A percentile compares a stretch with the other conserved stretches of the same genome.
phyloP scores from a whole-genome alignment of 192 early-diverging fungal genomes.

The Nowakowskiella sp. region DNA sequence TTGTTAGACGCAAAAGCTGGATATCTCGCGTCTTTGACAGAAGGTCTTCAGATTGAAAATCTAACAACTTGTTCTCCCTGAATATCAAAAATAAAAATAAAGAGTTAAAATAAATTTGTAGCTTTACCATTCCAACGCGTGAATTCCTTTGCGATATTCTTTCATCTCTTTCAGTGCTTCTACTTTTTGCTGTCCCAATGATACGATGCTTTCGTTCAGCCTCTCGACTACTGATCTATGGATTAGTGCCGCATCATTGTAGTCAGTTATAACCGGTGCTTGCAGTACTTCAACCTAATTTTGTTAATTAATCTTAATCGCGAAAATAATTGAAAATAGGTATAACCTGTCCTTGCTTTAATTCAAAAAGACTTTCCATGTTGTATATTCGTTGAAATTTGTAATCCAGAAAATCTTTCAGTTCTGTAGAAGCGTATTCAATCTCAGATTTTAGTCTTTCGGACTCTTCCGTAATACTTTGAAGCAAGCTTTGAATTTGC shows the following conservation, averaged over 20 bases:
- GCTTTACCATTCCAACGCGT: slow-evolving; percentile 51
- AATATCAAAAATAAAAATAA: slow-evolving; percentile 1
- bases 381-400: slow-evolving; percentile 45
- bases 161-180: slow-evolving; percentile 57
- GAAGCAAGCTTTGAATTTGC: slow-evolving; percentile 35
- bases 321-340: slow-evolving; percentile 1
- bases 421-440: slow-evolving; percentile 30
- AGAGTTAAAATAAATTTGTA: background rate
- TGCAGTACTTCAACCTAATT: slow-evolving; percentile 51
- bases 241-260: slow-evolving; percentile 41
- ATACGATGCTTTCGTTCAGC: slow-evolving; percentile 42
- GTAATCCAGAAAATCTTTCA: slow-evolving; percentile 45
- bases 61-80: slow-evolving; percentile 57
- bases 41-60: slow-evolving; percentile 56
- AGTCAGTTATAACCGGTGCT: slow-evolving; percentile 52
- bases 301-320: slow-evolving; percentile 1
- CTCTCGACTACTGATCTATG: slow-evolving; percentile 43
- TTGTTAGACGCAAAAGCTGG: slow-evolving; percentile 53
- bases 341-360: slow-evolving; percentile 53
- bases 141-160: slow-evolving; percentile 54
- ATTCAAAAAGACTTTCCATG: slow-evolving; percentile 41
- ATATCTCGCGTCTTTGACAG: slow-evolving; percentile 46
- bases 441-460: slow-evolving; percentile 37
- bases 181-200: slow-evolving; percentile 44
- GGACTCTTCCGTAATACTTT: slow-evolving; percentile 32